A percentile compares a stretch with the other conserved stretches of the same genome.
Conservation (phyloP, 345 rosid genomes). For the Corchorus olitorius region DNA sequence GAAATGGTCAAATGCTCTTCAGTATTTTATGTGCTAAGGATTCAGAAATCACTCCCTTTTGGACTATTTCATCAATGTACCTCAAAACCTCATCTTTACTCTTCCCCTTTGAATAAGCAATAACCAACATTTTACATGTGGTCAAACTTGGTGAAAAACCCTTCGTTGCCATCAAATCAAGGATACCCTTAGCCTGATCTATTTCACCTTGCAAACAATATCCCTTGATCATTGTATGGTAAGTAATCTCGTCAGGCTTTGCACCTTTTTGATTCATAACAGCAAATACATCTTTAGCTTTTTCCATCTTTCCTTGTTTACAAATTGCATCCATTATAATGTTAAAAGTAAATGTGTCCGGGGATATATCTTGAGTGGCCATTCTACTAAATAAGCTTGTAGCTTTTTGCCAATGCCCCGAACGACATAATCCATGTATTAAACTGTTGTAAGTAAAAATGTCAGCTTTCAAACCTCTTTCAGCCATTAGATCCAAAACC, state of each 20-base stretch:
- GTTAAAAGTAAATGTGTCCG: background rate
- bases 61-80: background rate
- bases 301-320: background rate
- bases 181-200: background rate
- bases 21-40: too few species aligned
- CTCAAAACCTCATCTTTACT: background rate
- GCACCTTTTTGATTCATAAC: slow-evolving; percentile 3
- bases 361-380: background rate
- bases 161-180: background rate
- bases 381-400: background rate
- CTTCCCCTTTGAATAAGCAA: background rate
- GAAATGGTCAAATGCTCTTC: too few species aligned
- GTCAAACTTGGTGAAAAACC: background rate
- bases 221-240: background rate
- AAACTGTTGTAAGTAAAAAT: too few species aligned
- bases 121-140: background rate
- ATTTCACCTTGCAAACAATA: background rate
- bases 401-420: background rate
- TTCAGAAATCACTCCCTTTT: background rate
- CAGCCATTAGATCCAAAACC: too few species aligned
- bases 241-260: background rate
- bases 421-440: too few species aligned
- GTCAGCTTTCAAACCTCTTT: too few species aligned
- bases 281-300: background rate
- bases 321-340: background rate